Evolutionary conservation across 306 rosid species (phyloP), one percentile per base, ranked within the genome.

Genomic region (Macrotyloma uniflorum): DNA sequence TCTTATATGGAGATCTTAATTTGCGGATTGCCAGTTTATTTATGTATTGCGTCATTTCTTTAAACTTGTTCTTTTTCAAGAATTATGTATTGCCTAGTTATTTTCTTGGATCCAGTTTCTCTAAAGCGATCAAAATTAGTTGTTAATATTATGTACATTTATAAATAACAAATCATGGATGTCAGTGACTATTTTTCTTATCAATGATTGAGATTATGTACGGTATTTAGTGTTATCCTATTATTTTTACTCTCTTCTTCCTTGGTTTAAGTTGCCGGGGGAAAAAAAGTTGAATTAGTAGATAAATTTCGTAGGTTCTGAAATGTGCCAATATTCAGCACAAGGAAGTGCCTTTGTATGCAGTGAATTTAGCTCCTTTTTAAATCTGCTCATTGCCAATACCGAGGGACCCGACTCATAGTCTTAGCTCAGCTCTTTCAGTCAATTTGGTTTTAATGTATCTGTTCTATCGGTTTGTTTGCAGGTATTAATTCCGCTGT

Each of bases 401-500:
- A 3, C 32, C 22, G 18, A 47, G 49, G 32, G 20, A 22, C 68
- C 32, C 42, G 0, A 67, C 18, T 53, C 32, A 47, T 35, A 46
- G 51, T 51, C 24, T 20, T 28, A 32, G 14, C 42, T 66, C 28
- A 47, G 15, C 11, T 30, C 49, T 71, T 70, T 75, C 51, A 4
- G 74, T 15, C 46, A 36, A 40, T 47, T 77, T 69, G 78, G 55
- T 71, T 42, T 47, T 22, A 20, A 65, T 63, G 12, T 71, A 78
- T 63, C 22, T 62, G 20, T 32, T 62, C 59, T 8, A 50, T 18
- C 61, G 62, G 40, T 18, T 38, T 50, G 74, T 81, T 82, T 87
- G 78, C 89, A 81, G 88, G 49, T 65, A 59, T 19, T 23, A 30
- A 30, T 74, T 85, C 40, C 26, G 8, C 35, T 81, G 46, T 80